Evolutionary conservation across 805 yeast genomes (phyloP).

Genomic region (Spathaspora boniae): DNA sequence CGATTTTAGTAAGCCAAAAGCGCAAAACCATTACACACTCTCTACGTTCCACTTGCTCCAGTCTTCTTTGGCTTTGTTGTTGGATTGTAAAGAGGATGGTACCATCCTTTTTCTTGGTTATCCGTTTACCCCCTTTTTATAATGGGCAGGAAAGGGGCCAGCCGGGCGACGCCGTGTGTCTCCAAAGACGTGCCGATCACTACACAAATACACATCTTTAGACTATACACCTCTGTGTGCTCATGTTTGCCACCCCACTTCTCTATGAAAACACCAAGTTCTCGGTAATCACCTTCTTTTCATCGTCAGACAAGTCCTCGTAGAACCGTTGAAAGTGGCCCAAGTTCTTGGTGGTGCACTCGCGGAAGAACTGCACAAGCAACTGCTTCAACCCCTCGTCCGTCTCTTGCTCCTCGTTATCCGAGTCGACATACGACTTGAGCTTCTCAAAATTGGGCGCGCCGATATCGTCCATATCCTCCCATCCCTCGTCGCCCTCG

Average conservation of each 20-base stretch:
- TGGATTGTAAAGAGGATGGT: too few relatives aligned
- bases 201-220: neutral
- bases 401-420: constrained; percentile 31
- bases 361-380: constrained; percentile 52
- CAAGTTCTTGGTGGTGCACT: constrained; percentile 47
- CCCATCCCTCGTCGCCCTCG: constrained; percentile 63
- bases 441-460: constrained; percentile 61
- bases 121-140: too few relatives aligned
- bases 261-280: constrained; percentile 34
- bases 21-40: too few relatives aligned
- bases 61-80: too few relatives aligned
- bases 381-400: constrained; percentile 38
- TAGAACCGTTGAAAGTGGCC: constrained; percentile 54
- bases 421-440: constrained; percentile 51
- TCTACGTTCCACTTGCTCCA: too few relatives aligned
- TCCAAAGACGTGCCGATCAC: too few relatives aligned
- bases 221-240: neutral
- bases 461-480: constrained; percentile 67
- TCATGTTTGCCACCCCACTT: neutral
- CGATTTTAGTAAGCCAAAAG: too few relatives aligned
- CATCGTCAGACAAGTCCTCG: constrained; percentile 46
- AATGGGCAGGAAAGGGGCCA: too few relatives aligned
- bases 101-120: too few relatives aligned
- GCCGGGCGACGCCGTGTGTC: too few relatives aligned
- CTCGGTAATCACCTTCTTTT: constrained; percentile 51